These are phyloP conservation scores for Candida namnaoensis DNA, from an alignment of 805 yeast genomes.

Conservation along the genomic window DNA sequence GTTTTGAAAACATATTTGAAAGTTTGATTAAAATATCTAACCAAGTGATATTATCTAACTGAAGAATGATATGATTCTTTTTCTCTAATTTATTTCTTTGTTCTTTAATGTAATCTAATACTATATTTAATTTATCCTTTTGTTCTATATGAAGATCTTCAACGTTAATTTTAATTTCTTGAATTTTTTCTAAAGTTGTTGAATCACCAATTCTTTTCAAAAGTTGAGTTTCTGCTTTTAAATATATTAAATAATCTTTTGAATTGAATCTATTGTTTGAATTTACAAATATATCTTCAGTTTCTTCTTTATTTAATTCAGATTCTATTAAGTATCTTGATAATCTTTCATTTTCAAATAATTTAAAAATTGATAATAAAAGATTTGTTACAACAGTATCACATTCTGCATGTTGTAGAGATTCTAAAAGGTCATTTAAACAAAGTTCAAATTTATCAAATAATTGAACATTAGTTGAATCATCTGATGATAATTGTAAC, in stretches of 20 bases:
- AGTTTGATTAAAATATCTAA: background rate
- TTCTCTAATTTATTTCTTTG: no score
- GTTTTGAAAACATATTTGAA: background rate
- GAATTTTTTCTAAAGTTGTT: background rate
- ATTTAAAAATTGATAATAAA: constrained; percentile 40
- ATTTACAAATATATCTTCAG: constrained; percentile 24
- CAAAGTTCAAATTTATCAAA: constrained; percentile 34
- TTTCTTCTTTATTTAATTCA: constrained; percentile 36
- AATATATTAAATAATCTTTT: constrained; percentile 4
- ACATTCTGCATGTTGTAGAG: constrained; percentile 59
- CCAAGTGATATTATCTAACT: background rate
- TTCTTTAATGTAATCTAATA: background rate
- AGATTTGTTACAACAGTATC: constrained; percentile 47
- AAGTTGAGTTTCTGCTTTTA: constrained; percentile 6
- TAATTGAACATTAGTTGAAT: constrained; percentile 19
- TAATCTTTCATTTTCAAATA: constrained; percentile 38
- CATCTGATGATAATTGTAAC: constrained; percentile 7
- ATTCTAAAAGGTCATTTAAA: constrained; percentile 55
- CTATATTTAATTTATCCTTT: background rate
- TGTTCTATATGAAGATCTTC: background rate
- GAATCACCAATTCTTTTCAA: constrained; percentile 1
- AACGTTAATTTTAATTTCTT: background rate
- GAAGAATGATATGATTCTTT: no score
- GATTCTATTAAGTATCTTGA: constrained; percentile 54
- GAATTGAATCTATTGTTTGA: constrained; percentile 14